Percentiles rank a stretch among this genome's conserved stretches.
Evolutionary conservation across 1,284 basidiomycete genomes (phyloP).

Genomic region (Leccinum proliferum): DNA sequence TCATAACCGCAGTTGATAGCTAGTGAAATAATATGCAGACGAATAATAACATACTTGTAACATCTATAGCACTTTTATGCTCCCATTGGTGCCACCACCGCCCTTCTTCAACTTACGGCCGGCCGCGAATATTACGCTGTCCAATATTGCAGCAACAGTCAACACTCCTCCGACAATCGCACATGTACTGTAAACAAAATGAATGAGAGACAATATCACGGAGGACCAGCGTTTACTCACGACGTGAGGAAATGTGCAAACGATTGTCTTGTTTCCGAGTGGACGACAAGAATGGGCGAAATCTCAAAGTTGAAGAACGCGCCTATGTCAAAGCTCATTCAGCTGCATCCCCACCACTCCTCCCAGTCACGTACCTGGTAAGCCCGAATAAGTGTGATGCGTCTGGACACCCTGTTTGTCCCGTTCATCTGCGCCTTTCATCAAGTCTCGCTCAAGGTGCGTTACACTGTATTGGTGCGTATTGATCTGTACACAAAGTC

Average conservation of each 20-base stretch:
- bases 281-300: constrained; percentile 91
- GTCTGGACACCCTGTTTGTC: constrained; percentile 71
- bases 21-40: constrained; percentile 8
- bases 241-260: constrained; percentile 98
- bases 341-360: background rate
- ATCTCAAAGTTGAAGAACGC: constrained; percentile 98
- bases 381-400: constrained; percentile 75
- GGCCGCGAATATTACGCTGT: constrained; percentile 82
- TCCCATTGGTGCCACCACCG: constrained; percentile 29
- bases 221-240: constrained; percentile 42
- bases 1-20: constrained; percentile 11
- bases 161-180: constrained; percentile 97
- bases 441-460: constrained; percentile 90
- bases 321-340: constrained; percentile 33
- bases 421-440: constrained; percentile 52
- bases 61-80: constrained; percentile 45
- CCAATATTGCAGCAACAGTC: constrained; percentile 91
- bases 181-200: constrained; percentile 63
- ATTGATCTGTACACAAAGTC: constrained; percentile 46
- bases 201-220: constrained; percentile 1
- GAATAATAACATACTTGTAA: constrained; percentile 4
- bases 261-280: constrained; percentile 87
- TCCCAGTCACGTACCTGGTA: constrained; percentile 52
- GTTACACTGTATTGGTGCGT: constrained; percentile 94
- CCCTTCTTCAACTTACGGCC: constrained; percentile 62